Percentiles rank a stretch among this genome's conserved stretches.
These are phyloP conservation scores for Dacryopinax primogenitus DNA, from an alignment of 768 basidiomycete genomes.

Conservation along the genomic window DNA sequence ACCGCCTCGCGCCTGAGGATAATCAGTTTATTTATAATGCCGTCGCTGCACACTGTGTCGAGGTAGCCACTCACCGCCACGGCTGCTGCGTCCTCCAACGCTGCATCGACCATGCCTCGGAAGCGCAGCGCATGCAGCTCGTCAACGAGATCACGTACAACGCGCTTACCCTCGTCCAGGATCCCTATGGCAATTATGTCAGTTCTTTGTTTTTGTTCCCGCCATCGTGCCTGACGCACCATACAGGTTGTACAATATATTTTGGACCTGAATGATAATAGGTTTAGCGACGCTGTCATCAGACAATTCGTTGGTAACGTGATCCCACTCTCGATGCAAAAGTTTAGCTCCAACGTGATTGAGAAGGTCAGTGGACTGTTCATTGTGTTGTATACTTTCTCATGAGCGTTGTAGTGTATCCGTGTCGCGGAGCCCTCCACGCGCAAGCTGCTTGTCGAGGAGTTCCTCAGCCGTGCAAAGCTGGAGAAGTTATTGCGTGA, in stretches of 20 bases:
- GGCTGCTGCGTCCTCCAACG: constrained; percentile 97
- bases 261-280: constrained; percentile 92
- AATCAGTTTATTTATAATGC: constrained; percentile 99
- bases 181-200: constrained; percentile 89
- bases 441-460: constrained; percentile 87
- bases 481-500: constrained; percentile 92
- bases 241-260: constrained; percentile 89
- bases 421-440: constrained; percentile 94
- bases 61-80: constrained; percentile 95
- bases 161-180: constrained; percentile 92
- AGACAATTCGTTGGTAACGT: constrained; percentile 96
- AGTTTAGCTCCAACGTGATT: constrained; percentile 98
- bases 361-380: constrained; percentile 53
- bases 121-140: constrained; percentile 85
- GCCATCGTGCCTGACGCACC: neutral
- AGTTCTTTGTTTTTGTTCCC: constrained; percentile 22
- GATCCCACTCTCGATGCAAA: constrained; percentile 93
- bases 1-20: constrained; percentile 94
- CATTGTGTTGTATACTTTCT: neutral
- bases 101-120: constrained; percentile 96
- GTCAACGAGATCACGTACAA: constrained; percentile 99
- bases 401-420: constrained; percentile 39
- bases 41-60: constrained; percentile 95
- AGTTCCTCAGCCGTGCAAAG: constrained; percentile 84
- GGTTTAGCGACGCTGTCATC: constrained; percentile 95